These are phyloP conservation scores for Geosmithia morbida DNA, from an alignment of 2,329 filamentous ascomycete genomes.

Conservation along the genomic window DNA sequence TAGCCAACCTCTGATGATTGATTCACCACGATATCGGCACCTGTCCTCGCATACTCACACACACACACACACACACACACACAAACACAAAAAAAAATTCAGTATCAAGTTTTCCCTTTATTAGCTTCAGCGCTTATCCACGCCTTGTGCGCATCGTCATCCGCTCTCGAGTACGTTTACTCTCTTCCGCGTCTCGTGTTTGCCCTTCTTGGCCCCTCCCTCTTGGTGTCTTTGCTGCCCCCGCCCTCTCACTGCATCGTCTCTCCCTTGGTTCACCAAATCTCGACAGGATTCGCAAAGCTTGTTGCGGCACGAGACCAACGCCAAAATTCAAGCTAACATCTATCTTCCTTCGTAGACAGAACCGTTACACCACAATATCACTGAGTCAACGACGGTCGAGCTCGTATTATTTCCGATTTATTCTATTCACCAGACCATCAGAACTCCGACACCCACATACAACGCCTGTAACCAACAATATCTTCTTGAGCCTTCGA, in stretches of 20 bases:
- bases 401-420: too few relatives aligned
- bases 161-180: background rate
- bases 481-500: too few relatives aligned
- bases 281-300: too few relatives aligned
- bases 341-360: too few relatives aligned
- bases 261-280: background rate
- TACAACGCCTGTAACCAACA: too few relatives aligned
- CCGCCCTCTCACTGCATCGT: background rate
- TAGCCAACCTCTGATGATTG: slow-evolving; percentile 1
- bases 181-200: background rate
- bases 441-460: too few relatives aligned
- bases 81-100: background rate
- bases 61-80: too few relatives aligned
- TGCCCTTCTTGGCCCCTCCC: background rate
- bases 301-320: too few relatives aligned
- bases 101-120: slow-evolving; percentile 25
- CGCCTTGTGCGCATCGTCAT: background rate
- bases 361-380: too few relatives aligned
- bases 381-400: too few relatives aligned
- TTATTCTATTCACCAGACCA: too few relatives aligned
- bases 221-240: background rate
- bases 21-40: slow-evolving; percentile 16
- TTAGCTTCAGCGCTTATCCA: slow-evolving; percentile 17
- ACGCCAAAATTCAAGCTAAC: too few relatives aligned
- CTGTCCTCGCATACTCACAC: slow-evolving; percentile 18